Base-by-base conservation (phyloP, 2,329 filamentous ascomycete species). In the Coniochaeta prunicola region DNA sequence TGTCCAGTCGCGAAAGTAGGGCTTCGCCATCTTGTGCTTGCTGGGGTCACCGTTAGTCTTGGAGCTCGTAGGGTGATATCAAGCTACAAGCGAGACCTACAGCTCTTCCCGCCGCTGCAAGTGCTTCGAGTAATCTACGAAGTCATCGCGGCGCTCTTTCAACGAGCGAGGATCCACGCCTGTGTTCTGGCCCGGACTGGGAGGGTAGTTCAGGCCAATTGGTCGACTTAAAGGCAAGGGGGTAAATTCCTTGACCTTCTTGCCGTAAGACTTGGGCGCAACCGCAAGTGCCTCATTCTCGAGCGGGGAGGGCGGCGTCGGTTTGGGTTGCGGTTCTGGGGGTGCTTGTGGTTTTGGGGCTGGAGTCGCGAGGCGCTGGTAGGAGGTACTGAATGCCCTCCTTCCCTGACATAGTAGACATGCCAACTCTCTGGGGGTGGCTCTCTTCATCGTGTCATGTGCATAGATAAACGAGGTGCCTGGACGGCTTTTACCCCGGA, bases 1-100 rank as follows among this genome's bases (percentile, higher is more conserved):
- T 60, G 84, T 85, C 89, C 92, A 97, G 80, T 99, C 93, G 72
- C 92, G 89, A 77, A 96, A 99, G 75, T 99, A 99, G 2, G 93
- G 92, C 60, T 90, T 90, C 21, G 87, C 79, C 69, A 96, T 87
- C 71, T 91, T 86, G 64, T 84, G 81, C 50, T 90, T 90, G 58
- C 88, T 91, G 64, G 66, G 26, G 59, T 56, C 6, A 24, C 58
- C 17, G 24, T n/a, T 30, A 19, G 26, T 31, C 38, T 36, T n/a
- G 21, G 10, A 50, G 17, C 19, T 31, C 24, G 8, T 17, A 56
- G 2, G 28, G 31, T 45, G 19, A 50, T 21, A 13, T 4, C 12
- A 26, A 10, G 13, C 10, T 21, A 13, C 13, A 17, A n/a, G 24
- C 42, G 15, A 24, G 13, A 61, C 79, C 64, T 80, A 92, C 89